Evolutionary conservation across 2,329 filamentous ascomycete genomes (phyloP).

Genomic region (Alternaria sp.): DNA sequence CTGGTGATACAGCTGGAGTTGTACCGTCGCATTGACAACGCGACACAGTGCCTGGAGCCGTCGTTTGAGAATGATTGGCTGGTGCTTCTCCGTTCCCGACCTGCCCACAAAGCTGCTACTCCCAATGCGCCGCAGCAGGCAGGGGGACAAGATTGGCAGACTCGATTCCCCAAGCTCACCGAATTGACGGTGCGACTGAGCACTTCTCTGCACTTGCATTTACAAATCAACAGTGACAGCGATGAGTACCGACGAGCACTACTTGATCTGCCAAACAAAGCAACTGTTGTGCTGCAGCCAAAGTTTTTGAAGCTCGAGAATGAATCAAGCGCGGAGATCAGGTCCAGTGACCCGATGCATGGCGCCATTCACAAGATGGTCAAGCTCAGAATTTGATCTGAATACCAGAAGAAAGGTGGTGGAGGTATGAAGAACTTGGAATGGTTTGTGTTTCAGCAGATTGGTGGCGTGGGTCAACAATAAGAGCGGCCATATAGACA

Average conservation of each 20-base stretch:
- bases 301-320: background rate
- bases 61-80: background rate
- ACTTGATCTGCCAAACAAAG: background rate
- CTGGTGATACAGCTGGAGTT: background rate
- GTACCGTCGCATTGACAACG: background rate
- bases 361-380: background rate
- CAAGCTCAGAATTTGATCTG: background rate
- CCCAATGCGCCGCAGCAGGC: background rate
- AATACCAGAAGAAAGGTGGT: background rate
- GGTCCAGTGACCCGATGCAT: background rate
- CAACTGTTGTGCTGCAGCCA: background rate
- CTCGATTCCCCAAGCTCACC: background rate
- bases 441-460: background rate
- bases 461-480: background rate
- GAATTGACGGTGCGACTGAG: background rate
- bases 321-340: background rate
- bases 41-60: background rate
- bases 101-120: background rate
- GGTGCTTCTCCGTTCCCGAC: background rate
- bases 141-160: background rate
- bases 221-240: background rate
- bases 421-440: background rate
- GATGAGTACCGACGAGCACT: background rate
- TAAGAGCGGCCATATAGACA: background rate
- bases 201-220: background rate